Evolutionary conservation across 2,329 filamentous ascomycete species (phyloP), one percentile per base, ranked within the genome.

Genomic region (Achaetomium macrosporum): DNA sequence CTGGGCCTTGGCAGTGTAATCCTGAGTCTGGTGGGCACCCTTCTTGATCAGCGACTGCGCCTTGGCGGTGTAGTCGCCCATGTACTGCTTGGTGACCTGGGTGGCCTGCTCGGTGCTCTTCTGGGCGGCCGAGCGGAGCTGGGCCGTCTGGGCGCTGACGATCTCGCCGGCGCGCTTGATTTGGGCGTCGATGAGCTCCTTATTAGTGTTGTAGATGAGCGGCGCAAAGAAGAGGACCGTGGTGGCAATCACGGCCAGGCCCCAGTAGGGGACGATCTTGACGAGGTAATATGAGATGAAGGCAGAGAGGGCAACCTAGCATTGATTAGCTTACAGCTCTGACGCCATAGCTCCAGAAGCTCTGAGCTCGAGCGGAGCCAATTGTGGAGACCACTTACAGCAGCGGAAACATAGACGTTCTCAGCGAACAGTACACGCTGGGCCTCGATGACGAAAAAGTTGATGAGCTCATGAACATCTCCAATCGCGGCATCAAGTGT

Each of bases 211-310:
- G 71, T 87, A 87, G 65, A 85, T 63, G 48, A 87, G 74, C 30
- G 84, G 84, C 12, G 73, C 74, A 54, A 84, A 73, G 73, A 87
- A 87, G 54, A 78, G 64, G 46, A 81, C 67, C 12, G 80, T 80
- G 54, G 80, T 81, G 58, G 70, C 72, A 61, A 86, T 73, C 58
- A 87, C 69, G 43, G 81, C 73, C 58, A 87, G 78, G 35, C 81
- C 83, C 84, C 84, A 87, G 73, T 84, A 79, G 35, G 84, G 84
- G 44, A 87, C 77, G 56, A 87, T 72, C 75, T 86, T 87, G 69
- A 84, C 78, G 37, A 87, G 74, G 68, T 77, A 82, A 72, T 87
- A 87, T 20, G 83, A 83, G 57, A 85, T 58, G 68, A 87, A 84
- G 44, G 83, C 76, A 56, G 73, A 73, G 48, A 84, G 47, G 57